Conservation (phyloP, 2,329 filamentous ascomycete genomes). For the Huntiella moniliformis region DNA sequence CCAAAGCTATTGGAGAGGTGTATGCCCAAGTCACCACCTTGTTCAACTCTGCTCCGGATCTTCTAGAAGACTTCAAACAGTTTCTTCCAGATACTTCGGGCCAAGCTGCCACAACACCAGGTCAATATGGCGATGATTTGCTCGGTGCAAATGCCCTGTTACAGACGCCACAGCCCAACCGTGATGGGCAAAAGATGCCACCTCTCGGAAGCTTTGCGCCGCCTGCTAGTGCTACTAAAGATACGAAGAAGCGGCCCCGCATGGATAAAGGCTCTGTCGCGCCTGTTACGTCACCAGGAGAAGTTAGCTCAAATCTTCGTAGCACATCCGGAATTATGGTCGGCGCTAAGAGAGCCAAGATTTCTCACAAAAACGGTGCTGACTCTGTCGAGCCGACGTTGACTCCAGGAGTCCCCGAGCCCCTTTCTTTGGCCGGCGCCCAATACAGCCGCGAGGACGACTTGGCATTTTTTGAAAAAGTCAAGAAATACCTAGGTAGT, state of each 20-base stretch:
- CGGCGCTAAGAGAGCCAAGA: slow-evolving; percentile 46
- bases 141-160: slow-evolving; percentile 27
- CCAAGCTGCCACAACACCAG: slow-evolving; percentile 30
- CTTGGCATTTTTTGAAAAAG: slow-evolving; percentile 82
- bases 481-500: slow-evolving; percentile 91
- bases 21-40: slow-evolving; percentile 91
- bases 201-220: slow-evolving; percentile 90
- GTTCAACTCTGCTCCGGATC: slow-evolving; percentile 82
- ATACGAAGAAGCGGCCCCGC: slow-evolving; percentile 72
- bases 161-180: slow-evolving; percentile 35
- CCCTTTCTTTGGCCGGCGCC: slow-evolving; percentile 57
- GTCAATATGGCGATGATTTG: slow-evolving; percentile 44
- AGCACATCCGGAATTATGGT: slow-evolving; percentile 6
- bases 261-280: slow-evolving; percentile 34
- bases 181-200: slow-evolving; percentile 61
- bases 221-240: slow-evolving; percentile 61
- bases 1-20: slow-evolving; percentile 95
- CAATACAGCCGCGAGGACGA: slow-evolving; percentile 67
- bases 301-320: slow-evolving; percentile 8
- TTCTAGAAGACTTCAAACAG: slow-evolving; percentile 96
- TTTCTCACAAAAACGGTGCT: slow-evolving; percentile 46
- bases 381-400: slow-evolving; percentile 66
- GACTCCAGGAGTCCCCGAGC: slow-evolving; percentile 73
- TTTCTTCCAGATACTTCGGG: slow-evolving; percentile 75
- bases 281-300: slow-evolving; percentile 13